Conservation (phyloP, 176 grass and related monocot species). For the Oryza australiensis region DNA sequence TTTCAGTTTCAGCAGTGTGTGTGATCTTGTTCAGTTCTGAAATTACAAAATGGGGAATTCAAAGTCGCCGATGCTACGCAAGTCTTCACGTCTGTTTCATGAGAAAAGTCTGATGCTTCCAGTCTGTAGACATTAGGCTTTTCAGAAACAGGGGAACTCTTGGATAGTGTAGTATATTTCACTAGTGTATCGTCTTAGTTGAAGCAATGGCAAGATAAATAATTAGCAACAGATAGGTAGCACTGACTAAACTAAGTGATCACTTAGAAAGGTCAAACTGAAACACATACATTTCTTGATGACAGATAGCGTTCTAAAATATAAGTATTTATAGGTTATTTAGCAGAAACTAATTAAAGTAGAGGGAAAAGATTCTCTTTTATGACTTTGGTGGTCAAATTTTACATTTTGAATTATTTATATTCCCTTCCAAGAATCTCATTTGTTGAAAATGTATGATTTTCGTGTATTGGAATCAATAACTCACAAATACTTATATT, state of each 20-base stretch:
- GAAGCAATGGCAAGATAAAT: not conserved
- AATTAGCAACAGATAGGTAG: not conserved
- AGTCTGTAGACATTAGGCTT: not conserved
- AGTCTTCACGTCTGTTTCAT: slow-evolving; percentile 12
- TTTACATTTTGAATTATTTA: no score
- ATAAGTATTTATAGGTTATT: no score
- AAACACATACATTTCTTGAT: not conserved
- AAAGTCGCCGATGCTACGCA: not conserved
- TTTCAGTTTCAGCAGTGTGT: not conserved
- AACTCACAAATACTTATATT: no score
- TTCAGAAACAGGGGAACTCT: not conserved
- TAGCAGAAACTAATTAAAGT: no score
- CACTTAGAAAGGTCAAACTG: not conserved
- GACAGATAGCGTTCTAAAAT: not conserved
- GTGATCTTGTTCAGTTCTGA: not conserved
- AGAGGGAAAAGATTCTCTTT: no score
- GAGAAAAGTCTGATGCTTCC: not conserved
- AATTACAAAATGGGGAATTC: not conserved
- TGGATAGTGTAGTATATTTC: not conserved
- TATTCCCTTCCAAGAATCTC: no score
- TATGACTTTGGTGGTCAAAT: no score
- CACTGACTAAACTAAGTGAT: not conserved
- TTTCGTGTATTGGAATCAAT: no score
- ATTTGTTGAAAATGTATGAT: no score
- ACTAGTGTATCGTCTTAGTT: not conserved